A percentile compares a stretch with the other conserved stretches of the same genome.
phyloP scores from a whole-genome alignment of 2,329 filamentous ascomycete genomes.

The Xylariaceae sp. region DNA sequence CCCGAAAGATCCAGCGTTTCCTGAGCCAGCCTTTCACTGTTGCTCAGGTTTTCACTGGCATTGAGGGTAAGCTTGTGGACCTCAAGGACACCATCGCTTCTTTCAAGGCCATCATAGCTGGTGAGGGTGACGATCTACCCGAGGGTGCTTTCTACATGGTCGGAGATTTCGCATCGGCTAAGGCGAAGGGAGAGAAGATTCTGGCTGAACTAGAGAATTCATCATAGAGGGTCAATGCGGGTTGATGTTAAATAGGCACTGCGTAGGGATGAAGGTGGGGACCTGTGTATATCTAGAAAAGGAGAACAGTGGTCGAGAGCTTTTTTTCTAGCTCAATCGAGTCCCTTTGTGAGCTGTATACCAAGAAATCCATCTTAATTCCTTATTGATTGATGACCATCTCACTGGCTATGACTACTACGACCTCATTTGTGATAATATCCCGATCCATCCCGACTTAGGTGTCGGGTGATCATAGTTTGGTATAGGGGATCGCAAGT shows the following conservation, averaged over 20 bases:
- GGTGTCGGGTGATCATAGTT: too few relatives aligned
- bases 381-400: conserved; percentile 7
- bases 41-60: conserved; percentile 80
- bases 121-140: conserved; percentile 94
- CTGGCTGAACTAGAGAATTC: conserved; percentile 84
- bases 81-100: conserved; percentile 97
- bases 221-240: conserved; percentile 46
- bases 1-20: conserved; percentile 99
- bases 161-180: conserved; percentile 90
- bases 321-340: conserved; percentile 58
- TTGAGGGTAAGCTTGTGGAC: conserved; percentile 96
- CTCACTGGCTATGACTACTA: not conserved
- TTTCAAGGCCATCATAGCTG: conserved; percentile 95
- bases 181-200: conserved; percentile 99
- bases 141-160: conserved; percentile 98
- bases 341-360: conserved; percentile 66
- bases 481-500: too few relatives aligned
- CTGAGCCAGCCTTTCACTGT: conserved; percentile 98
- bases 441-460: too few relatives aligned
- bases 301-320: conserved; percentile 47
- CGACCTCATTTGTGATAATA: too few relatives aligned
- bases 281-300: conserved; percentile 63
- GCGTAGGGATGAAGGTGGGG: conserved; percentile 38
- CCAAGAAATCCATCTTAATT: conserved; percentile 47
- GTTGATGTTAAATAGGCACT: conserved; percentile 40